These are phyloP conservation scores for Nigrospora oryzae DNA, from an alignment of 2,329 filamentous ascomycete species.

Conservation along the genomic window DNA sequence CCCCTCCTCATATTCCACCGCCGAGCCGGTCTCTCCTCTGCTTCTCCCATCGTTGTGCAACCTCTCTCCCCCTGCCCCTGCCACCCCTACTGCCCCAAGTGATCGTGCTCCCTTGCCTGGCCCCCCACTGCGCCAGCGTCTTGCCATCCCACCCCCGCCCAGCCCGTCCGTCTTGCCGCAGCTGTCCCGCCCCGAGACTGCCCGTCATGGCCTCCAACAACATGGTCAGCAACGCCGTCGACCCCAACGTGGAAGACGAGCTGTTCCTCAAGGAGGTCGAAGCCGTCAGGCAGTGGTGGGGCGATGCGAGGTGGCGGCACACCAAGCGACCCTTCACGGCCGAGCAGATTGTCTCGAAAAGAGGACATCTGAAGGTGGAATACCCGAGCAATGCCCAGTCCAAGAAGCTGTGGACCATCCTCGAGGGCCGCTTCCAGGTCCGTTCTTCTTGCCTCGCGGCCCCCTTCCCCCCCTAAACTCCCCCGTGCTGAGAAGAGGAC, in stretches of 20 bases:
- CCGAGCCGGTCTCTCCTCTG: no score
- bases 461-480: neutral
- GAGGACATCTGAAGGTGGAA: constrained; percentile 81
- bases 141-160: no score
- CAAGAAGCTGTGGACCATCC: constrained; percentile 90
- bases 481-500: neutral
- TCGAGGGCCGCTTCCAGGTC: constrained; percentile 82
- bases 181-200: neutral
- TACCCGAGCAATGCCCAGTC: constrained; percentile 84
- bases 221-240: constrained; percentile 50
- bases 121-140: no score
- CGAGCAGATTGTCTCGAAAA: constrained; percentile 93
- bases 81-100: no score
- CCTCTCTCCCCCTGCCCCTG: no score
- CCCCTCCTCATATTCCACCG: no score
- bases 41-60: no score
- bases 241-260: constrained; percentile 51
- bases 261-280: constrained; percentile 76
- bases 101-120: no score
- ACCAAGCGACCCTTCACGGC: constrained; percentile 91
- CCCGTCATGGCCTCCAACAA: constrained; percentile 51
- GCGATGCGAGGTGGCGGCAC: constrained; percentile 80
- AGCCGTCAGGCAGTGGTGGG: constrained; percentile 91
- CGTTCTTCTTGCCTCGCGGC: constrained; percentile 9
- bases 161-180: constrained; percentile 5